phyloP scores from a whole-genome alignment of 2,329 filamentous ascomycete genomes.

The Fusarium devonianum region DNA sequence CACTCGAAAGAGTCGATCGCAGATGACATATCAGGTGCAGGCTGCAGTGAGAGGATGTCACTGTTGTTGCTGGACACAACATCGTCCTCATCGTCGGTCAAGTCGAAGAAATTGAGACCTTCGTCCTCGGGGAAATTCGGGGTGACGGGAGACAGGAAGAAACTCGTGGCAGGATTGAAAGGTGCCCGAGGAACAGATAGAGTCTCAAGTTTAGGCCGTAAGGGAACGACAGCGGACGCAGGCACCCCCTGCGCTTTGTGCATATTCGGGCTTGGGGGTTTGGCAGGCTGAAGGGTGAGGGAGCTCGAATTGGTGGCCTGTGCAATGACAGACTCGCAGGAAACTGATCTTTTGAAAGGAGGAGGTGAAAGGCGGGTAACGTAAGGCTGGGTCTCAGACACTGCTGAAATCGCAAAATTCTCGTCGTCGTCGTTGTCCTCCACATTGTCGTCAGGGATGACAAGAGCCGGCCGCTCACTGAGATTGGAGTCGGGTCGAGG shows the following conservation, averaged over 20 bases:
- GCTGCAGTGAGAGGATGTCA: conserved; percentile 44
- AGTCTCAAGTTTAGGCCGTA: conserved; percentile 37
- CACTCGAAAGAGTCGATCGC: conserved; percentile 40
- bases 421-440: conserved; percentile 64
- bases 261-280: conserved; percentile 20
- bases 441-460: conserved; percentile 48
- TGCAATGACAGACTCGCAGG: conserved; percentile 41
- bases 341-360: conserved; percentile 52
- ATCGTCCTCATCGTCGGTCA: conserved; percentile 53
- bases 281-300: conserved; percentile 35
- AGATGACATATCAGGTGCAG: conserved; percentile 20
- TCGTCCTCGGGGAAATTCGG: conserved; percentile 52
- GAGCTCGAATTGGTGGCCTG: conserved; percentile 36
- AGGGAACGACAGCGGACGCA: conserved; percentile 32
- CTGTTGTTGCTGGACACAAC: conserved; percentile 48
- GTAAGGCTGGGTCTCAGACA: conserved; percentile 54
- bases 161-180: conserved; percentile 41
- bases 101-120: conserved; percentile 56
- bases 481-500: conserved; percentile 37
- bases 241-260: conserved; percentile 18
- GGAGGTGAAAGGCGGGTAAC: conserved; percentile 61
- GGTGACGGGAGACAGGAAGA: conserved; percentile 47
- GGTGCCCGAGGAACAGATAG: conserved; percentile 38
- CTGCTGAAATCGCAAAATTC: conserved; percentile 65
- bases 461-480: conserved; percentile 43